Percentiles rank a stretch among this genome's conserved stretches.
phyloP scores from a whole-genome alignment of 352 stramenopile genomes.

The Phytophthora gonapodyides region DNA sequence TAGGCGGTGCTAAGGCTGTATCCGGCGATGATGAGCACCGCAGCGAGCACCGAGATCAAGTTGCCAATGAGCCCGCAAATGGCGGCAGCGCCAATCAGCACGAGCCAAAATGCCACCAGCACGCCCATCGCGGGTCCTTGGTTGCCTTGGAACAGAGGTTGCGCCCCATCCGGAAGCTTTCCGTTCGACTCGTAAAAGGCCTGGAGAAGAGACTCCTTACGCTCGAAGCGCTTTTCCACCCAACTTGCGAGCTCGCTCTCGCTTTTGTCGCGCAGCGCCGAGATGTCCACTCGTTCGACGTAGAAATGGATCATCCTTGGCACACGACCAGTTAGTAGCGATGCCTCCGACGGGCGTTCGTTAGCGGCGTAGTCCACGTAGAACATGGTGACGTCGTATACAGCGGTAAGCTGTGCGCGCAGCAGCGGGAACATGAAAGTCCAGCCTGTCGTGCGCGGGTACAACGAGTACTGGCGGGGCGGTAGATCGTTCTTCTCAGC shows the following conservation, averaged over 20 bases:
- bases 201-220: slow-evolving; percentile 67
- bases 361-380: slow-evolving; percentile 68
- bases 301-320: slow-evolving; percentile 75
- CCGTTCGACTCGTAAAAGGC: slow-evolving; percentile 63
- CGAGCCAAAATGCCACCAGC: slow-evolving; percentile 63
- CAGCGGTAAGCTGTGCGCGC: slow-evolving; percentile 54
- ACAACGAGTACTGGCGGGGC: slow-evolving; percentile 65
- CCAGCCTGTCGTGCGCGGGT: slow-evolving; percentile 78
- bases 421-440: slow-evolving; percentile 76
- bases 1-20: slow-evolving; percentile 46
- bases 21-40: slow-evolving; percentile 25
- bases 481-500: slow-evolving; percentile 54
- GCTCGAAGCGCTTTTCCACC: slow-evolving; percentile 69
- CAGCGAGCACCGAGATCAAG: slow-evolving; percentile 30
- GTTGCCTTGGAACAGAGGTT: slow-evolving; percentile 49
- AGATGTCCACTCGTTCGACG: slow-evolving; percentile 63
- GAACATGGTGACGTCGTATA: slow-evolving; percentile 88
- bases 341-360: slow-evolving; percentile 71
- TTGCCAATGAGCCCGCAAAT: slow-evolving; percentile 40
- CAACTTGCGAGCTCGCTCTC: slow-evolving; percentile 54
- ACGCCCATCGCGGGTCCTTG: slow-evolving; percentile 33
- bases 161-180: slow-evolving; percentile 51
- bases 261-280: slow-evolving; percentile 37
- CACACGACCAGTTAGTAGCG: slow-evolving; percentile 60
- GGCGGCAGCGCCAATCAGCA: slow-evolving; percentile 36